Conservation (phyloP, 352 stramenopile genomes). For the Phytophthora fragariae region DNA sequence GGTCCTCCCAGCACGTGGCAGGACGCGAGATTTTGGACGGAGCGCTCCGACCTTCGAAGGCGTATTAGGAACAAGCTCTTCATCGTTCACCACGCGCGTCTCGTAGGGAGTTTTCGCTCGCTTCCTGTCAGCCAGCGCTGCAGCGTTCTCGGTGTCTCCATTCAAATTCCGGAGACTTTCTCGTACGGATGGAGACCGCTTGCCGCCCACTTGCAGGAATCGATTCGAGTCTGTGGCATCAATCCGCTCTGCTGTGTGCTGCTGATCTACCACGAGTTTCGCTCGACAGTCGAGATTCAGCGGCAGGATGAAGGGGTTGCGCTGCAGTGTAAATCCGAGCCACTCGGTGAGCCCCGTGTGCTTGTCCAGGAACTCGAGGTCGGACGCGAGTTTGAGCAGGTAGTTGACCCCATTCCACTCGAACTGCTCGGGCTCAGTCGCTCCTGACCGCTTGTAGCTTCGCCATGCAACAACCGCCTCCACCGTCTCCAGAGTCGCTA, state of each 20-base stretch:
- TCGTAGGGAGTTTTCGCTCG: constrained; percentile 82
- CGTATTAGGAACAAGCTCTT: constrained; percentile 68
- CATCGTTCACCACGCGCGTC: constrained; percentile 87
- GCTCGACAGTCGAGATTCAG: constrained; percentile 74
- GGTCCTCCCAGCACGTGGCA: constrained; percentile 13
- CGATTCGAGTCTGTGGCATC: constrained; percentile 35
- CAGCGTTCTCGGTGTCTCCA: constrained; percentile 24
- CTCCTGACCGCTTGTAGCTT: constrained; percentile 33
- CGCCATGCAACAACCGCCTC: constrained; percentile 86
- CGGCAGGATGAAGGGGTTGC: constrained; percentile 91
- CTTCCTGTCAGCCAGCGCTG: constrained; percentile 57
- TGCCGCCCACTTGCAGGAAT: constrained; percentile 74
- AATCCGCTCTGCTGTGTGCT: neutral
- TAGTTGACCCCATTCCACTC: constrained; percentile 94
- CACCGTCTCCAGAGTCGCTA: constrained; percentile 89
- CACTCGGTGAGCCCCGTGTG: constrained; percentile 78
- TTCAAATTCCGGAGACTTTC: constrained; percentile 11
- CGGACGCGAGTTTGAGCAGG: constrained; percentile 89
- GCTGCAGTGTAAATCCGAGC: constrained; percentile 84
- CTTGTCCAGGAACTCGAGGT: constrained; percentile 91
- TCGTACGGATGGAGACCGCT: constrained; percentile 35
- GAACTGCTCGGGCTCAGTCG: constrained; percentile 53
- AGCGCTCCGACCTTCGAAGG: constrained; percentile 17
- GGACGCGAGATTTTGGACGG: constrained; percentile 20
- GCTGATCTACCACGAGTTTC: constrained; percentile 26